A percentile compares a stretch with the other conserved stretches of the same genome.
Evolutionary conservation across 352 stramenopile species (phyloP).

Genomic region (Phytopythium aichiense): DNA sequence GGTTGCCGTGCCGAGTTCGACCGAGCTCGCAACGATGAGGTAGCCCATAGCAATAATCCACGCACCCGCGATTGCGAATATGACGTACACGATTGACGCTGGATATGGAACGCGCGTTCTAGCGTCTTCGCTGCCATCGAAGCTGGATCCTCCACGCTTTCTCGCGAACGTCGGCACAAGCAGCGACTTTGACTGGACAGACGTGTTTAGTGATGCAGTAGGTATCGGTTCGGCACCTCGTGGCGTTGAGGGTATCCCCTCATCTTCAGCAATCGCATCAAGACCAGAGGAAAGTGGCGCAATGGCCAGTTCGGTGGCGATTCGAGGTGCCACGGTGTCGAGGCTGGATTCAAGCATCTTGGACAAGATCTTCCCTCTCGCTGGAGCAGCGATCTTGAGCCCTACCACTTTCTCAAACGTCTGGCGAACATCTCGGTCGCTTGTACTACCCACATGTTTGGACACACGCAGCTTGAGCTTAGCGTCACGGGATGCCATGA

Average conservation of each 20-base stretch:
- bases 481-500: conserved; percentile 56
- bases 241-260: not conserved
- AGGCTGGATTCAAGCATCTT: conserved; percentile 54
- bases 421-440: conserved; percentile 30
- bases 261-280: not conserved
- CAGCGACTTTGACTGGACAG: not conserved
- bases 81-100: conserved; percentile 52
- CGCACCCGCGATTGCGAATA: conserved; percentile 34
- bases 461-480: conserved; percentile 66
- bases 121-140: conserved; percentile 5
- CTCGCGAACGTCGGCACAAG: conserved; percentile 3
- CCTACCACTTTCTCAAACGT: conserved; percentile 71
- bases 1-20: conserved; percentile 38
- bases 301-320: conserved; percentile 41
- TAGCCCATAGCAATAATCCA: conserved; percentile 46
- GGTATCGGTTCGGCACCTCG: not conserved
- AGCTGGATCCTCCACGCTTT: not conserved
- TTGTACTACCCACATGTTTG: conserved; percentile 8
- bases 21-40: conserved; percentile 34
- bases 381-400: conserved; percentile 64
- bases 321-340: conserved; percentile 41
- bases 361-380: conserved; percentile 60
- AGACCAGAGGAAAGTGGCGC: conserved; percentile 13
- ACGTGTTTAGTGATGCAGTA: not conserved
- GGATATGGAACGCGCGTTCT: conserved; percentile 51